Evolutionary conservation across 106 monocot species (phyloP).

Genomic region (Platanthera zijinensis): DNA sequence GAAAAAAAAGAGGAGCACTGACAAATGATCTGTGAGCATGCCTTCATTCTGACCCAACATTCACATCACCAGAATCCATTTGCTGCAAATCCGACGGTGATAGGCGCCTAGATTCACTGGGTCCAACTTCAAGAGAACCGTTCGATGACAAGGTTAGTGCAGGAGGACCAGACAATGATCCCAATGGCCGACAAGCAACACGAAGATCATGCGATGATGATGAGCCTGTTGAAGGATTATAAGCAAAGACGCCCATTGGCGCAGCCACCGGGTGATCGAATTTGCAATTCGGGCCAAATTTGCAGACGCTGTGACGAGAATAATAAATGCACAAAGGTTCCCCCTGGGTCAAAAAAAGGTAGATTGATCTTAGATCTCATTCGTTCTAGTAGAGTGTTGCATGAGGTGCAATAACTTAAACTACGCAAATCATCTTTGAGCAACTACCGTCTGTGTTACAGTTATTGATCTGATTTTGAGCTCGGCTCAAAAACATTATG

Average conservation of each 20-base stretch:
- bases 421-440: no score
- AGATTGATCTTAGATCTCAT: neutral
- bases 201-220: slow-evolving; percentile 18
- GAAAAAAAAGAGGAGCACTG: slow-evolving; percentile 11
- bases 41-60: slow-evolving; percentile 13
- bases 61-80: slow-evolving; percentile 25
- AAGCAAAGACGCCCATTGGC: slow-evolving; percentile 41
- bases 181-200: slow-evolving; percentile 6
- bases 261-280: slow-evolving; percentile 59
- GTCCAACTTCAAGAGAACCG: slow-evolving; percentile 14
- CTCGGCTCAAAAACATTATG: no score
- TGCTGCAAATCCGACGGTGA: slow-evolving; percentile 13
- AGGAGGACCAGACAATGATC: slow-evolving; percentile 5
- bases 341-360: slow-evolving; percentile 24
- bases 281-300: slow-evolving; percentile 75
- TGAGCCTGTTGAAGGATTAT: slow-evolving; percentile 17
- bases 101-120: slow-evolving; percentile 15
- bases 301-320: slow-evolving; percentile 59
- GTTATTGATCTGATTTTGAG: no score
- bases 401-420: no score
- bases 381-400: no score
- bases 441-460: no score
- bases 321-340: slow-evolving; percentile 55
- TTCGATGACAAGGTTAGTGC: slow-evolving; percentile 21
- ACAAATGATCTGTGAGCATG: slow-evolving; percentile 7